phyloP scores from a whole-genome alignment of 2,329 filamentous ascomycete genomes.

The Ascochyta clinopodiicola region DNA sequence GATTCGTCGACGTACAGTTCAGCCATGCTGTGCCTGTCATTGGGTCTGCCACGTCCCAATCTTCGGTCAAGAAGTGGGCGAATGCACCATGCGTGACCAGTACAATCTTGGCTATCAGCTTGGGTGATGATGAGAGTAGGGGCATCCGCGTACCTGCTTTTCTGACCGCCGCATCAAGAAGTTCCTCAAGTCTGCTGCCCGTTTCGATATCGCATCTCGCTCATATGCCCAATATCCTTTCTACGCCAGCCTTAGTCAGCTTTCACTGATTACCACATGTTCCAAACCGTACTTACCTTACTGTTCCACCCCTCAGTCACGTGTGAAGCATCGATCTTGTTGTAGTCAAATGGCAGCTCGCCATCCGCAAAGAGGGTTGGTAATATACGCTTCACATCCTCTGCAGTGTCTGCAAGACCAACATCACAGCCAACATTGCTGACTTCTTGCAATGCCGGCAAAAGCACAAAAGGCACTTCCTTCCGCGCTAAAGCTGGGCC shows the following conservation, averaged over 20 bases:
- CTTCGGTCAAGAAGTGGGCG: slow-evolving; percentile 83
- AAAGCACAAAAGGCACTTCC: slow-evolving; percentile 60
- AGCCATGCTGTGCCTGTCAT: slow-evolving; percentile 41
- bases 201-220: slow-evolving; percentile 35
- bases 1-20: slow-evolving; percentile 33
- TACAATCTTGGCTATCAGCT: slow-evolving; percentile 64
- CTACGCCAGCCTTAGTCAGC: slow-evolving; percentile 22
- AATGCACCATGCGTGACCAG: slow-evolving; percentile 85
- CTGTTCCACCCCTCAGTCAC: slow-evolving; percentile 74
- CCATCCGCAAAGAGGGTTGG: slow-evolving; percentile 61
- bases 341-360: slow-evolving; percentile 55
- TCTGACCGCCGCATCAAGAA: slow-evolving; percentile 40
- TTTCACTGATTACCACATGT: not conserved
- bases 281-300: slow-evolving; percentile 56
- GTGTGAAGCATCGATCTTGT: slow-evolving; percentile 64
- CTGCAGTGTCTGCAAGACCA: slow-evolving; percentile 57
- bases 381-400: slow-evolving; percentile 53
- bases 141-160: slow-evolving; percentile 24
- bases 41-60: slow-evolving; percentile 61
- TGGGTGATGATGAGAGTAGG: not conserved
- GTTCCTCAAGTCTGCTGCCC: slow-evolving; percentile 38
- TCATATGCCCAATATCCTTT: slow-evolving; percentile 42
- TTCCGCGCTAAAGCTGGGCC: slow-evolving; percentile 52
- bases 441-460: slow-evolving; percentile 82
- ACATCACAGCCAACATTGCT: slow-evolving; percentile 77